Evolutionary conservation across 768 basidiomycete genomes (phyloP).

Genomic region (Neoboletus magnificus): DNA sequence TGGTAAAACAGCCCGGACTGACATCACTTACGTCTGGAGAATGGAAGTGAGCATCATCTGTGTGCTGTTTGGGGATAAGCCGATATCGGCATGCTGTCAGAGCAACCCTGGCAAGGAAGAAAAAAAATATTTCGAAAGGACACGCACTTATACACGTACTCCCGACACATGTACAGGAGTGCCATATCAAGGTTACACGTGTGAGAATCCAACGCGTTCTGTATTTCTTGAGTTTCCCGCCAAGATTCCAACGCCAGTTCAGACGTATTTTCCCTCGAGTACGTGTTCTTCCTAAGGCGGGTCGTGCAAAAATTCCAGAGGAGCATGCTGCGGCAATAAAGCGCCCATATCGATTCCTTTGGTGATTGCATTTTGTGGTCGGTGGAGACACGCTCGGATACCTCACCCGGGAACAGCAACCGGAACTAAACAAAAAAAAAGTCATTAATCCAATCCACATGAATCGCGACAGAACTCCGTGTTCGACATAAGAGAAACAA

Average conservation of each 20-base stretch:
- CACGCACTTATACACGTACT: constrained; percentile 73
- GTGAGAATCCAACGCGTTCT: constrained; percentile 65
- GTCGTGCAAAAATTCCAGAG: constrained; percentile 68
- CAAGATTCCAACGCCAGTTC: constrained; percentile 60
- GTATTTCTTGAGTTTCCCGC: constrained; percentile 63
- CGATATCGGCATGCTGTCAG: constrained; percentile 14
- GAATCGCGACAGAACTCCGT: constrained; percentile 2
- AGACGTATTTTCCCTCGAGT: constrained; percentile 50
- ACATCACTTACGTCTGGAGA: constrained; percentile 55
- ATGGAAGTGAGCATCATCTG: constrained; percentile 63
- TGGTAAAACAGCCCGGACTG: not conserved
- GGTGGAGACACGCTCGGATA: constrained; percentile 47
- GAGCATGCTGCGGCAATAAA: constrained; percentile 80
- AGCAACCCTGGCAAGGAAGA: constrained; percentile 1
- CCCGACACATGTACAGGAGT: constrained; percentile 62
- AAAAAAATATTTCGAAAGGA: constrained; percentile 1
- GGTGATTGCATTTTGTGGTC: constrained; percentile 48
- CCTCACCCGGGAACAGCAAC: constrained; percentile 77
- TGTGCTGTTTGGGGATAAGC: constrained; percentile 41
- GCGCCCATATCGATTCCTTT: constrained; percentile 78
- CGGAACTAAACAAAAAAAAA: constrained; percentile 12
- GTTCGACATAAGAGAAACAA: constrained; percentile 3
- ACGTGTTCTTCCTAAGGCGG: constrained; percentile 43
- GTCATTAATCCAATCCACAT: constrained; percentile 12
- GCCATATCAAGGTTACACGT: constrained; percentile 67